Evolutionary conservation across 2,329 filamentous ascomycete genomes (phyloP), one percentile per base, ranked within the genome.

Genomic region (Diaporthe sp.): DNA sequence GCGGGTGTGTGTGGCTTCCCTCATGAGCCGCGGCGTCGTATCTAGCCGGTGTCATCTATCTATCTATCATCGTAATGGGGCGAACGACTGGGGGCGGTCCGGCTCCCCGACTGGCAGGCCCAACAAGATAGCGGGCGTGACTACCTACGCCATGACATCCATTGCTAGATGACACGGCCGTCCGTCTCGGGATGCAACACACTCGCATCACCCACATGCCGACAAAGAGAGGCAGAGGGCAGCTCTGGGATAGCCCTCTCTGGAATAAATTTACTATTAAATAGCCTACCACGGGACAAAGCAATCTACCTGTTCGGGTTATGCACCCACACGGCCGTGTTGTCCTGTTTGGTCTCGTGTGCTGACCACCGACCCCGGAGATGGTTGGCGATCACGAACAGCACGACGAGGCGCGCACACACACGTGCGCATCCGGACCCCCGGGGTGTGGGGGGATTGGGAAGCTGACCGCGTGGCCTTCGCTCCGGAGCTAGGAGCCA

Each of bases 321-420:
- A 55, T 39, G 65, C 65, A 55, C 10, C n/a, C 49, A 39, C 34
- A 34, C 65, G 49, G 49, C 49, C 65, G 13, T 28, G 7, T 55
- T 70, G 34, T 55, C 65, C 65, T 42, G 34, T 70, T 55, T 70
- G 22, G 65, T 42, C 65, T 55, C 2, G 5, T 70, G 9, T 70
- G 65, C 65, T 70, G 65, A 70, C 65, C 65, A 70, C 65, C 65
- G 49, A 28, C 31, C 31, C 62, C 44, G 62, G 62, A 51, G 17
- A n/a, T 25, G 28, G 15, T 25, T 34, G 62, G 53, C 25, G 57
- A 25, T 55, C 42, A 49, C 65, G 22, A 51, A 28, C 65, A 51
- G 31, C 46, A 12, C 22, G 37, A 39, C 37, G 1, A 12, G 37
- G 37, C 37, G 37, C 10, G 37, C 15, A 8, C 46, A 53, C 46